Percentiles rank a stretch among this genome's conserved stretches.
These are phyloP conservation scores for Amanita inopinata DNA, from an alignment of 768 basidiomycete genomes.

Conservation along the genomic window DNA sequence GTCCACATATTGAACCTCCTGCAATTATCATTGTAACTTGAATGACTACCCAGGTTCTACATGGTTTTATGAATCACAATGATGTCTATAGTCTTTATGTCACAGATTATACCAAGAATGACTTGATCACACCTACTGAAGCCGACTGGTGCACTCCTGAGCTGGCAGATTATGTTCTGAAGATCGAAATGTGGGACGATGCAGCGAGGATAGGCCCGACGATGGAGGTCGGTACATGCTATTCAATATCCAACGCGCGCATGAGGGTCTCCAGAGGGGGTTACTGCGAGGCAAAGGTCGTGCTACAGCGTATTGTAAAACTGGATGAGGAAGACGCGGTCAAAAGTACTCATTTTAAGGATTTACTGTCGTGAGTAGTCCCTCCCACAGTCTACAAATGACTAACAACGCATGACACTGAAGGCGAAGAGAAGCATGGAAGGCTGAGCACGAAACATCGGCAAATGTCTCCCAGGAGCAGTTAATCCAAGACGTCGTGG, in stretches of 20 bases:
- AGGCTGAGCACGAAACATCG: slow-evolving; percentile 18
- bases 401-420: not conserved
- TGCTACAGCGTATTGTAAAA: slow-evolving; percentile 31
- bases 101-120: slow-evolving; percentile 54
- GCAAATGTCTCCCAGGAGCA: slow-evolving; percentile 29
- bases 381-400: not conserved
- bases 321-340: slow-evolving; percentile 32
- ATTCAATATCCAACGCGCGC: slow-evolving; percentile 42
- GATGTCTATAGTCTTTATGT: slow-evolving; percentile 42
- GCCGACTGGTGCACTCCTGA: slow-evolving; percentile 37
- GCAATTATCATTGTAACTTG: not conserved
- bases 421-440: slow-evolving; percentile 45
- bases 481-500: slow-evolving; percentile 37
- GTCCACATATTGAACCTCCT: slow-evolving; percentile 8
- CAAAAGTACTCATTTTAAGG: slow-evolving; percentile 28
- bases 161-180: slow-evolving; percentile 36
- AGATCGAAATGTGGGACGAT: slow-evolving; percentile 49
- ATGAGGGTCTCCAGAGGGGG: slow-evolving; percentile 29
- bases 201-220: slow-evolving; percentile 30
- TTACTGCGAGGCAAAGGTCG: slow-evolving; percentile 45
- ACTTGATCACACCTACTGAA: slow-evolving; percentile 21
- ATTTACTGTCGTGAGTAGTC: slow-evolving; percentile 40
- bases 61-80: slow-evolving; percentile 28
- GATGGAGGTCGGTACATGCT: slow-evolving; percentile 43
- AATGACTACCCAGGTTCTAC: slow-evolving; percentile 36